These are phyloP conservation scores for Torulaspora maleeae DNA, from an alignment of 805 yeast genomes.

Conservation along the genomic window DNA sequence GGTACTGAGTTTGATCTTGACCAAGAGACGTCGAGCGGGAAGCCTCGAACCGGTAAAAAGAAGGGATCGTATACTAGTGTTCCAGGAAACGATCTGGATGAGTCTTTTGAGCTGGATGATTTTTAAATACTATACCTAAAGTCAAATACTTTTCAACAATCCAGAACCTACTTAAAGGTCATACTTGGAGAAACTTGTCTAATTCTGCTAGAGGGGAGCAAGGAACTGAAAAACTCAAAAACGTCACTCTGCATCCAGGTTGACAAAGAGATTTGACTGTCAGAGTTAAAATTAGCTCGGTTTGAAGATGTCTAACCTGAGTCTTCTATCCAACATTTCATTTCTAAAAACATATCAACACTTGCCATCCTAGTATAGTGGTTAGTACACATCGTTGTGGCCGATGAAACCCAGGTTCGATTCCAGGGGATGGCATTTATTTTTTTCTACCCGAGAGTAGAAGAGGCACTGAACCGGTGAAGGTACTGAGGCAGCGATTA, in stretches of 20 bases:
- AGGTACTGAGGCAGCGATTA: not conserved
- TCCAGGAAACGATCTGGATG: conserved; percentile 22
- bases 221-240: no score
- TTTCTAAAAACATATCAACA: no score
- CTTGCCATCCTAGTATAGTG: conserved; percentile 42
- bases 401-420: conserved; percentile 41
- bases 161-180: no score
- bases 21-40: conserved; percentile 6
- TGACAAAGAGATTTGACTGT: no score
- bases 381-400: conserved; percentile 41
- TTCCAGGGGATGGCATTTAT: conserved; percentile 38
- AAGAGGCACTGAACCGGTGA: not conserved
- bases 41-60: conserved; percentile 9
- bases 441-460: not conserved
- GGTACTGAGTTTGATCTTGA: conserved; percentile 18
- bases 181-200: no score
- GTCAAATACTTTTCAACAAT: not conserved
- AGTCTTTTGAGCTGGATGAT: conserved; percentile 27
- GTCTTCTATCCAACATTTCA: no score
- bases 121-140: conserved; percentile 5
- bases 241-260: no score
- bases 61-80: conserved; percentile 22
- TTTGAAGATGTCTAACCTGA: no score
- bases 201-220: no score
- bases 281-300: no score